Conservation (phyloP, 345 rosid genomes). For the Linum lewisii region DNA sequence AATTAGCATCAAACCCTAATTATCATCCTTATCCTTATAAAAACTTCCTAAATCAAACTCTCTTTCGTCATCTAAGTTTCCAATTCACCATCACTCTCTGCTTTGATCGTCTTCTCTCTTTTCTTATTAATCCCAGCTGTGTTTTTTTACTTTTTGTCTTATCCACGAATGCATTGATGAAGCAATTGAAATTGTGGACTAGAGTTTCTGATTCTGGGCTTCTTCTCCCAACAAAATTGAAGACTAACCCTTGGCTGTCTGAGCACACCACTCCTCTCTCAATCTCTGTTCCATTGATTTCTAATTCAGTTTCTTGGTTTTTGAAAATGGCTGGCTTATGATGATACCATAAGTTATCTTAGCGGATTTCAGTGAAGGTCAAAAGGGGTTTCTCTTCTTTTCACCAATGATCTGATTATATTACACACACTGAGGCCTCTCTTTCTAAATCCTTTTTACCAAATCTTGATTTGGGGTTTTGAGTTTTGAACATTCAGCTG, state of each 20-base stretch:
- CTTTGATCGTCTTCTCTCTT: no score
- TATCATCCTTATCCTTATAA: no score
- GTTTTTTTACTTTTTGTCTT: no score
- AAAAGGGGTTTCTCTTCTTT: no score
- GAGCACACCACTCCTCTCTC: slow-evolving; percentile 30
- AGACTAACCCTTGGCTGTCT: slow-evolving; percentile 99
- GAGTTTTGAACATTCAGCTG: neutral
- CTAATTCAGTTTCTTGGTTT: neutral
- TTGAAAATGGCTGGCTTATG: slow-evolving; percentile 41
- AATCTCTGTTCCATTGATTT: no score
- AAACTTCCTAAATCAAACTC: no score
- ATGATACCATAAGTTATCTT: slow-evolving; percentile 63
- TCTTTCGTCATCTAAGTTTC: no score
- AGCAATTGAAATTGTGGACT: slow-evolving; percentile 62
- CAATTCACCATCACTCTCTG: no score
- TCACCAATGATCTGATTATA: slow-evolving; percentile 88
- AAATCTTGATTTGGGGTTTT: neutral
- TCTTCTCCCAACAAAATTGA: slow-evolving; percentile 53
- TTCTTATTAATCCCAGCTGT: no score
- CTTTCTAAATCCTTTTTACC: neutral
- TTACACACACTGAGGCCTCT: slow-evolving; percentile 98
- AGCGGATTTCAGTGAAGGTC: slow-evolving; percentile 99
- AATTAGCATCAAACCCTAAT: no score
- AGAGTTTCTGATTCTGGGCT: slow-evolving; percentile 96
- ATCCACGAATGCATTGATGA: slow-evolving; percentile 68